Evolutionary conservation across 2,329 filamentous ascomycete species (phyloP).

Genomic region (Ascosphaera acerosa): DNA sequence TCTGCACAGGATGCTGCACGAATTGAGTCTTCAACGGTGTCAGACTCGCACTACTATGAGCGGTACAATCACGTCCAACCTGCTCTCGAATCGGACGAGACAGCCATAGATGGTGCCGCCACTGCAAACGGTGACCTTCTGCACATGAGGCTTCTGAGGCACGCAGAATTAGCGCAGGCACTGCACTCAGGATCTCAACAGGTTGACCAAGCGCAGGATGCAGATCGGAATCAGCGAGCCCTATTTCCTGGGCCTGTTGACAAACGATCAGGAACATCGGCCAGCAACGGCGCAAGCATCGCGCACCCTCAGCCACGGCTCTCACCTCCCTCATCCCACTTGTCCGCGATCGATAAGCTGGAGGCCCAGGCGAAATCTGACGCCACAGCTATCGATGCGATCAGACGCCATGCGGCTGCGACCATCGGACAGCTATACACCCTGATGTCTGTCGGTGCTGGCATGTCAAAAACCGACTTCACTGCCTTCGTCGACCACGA

Average conservation of each 20-base stretch:
- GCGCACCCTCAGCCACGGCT: slow-evolving; percentile 19
- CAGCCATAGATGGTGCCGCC: slow-evolving; percentile 29
- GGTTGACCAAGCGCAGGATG: neutral
- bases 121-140: slow-evolving; percentile 29
- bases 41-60: slow-evolving; percentile 34
- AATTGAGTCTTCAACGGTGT: slow-evolving; percentile 12
- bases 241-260: neutral
- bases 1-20: neutral
- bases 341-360: slow-evolving; percentile 26
- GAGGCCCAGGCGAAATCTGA: slow-evolving; percentile 27
- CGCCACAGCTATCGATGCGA: slow-evolving; percentile 31
- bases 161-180: slow-evolving; percentile 12
- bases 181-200: too few species aligned
- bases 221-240: neutral
- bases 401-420: slow-evolving; percentile 37
- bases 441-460: slow-evolving; percentile 30
- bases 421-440: slow-evolving; percentile 39
- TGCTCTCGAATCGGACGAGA: slow-evolving; percentile 36
- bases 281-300: neutral
- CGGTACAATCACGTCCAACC: slow-evolving; percentile 38
- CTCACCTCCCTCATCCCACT: slow-evolving; percentile 18
- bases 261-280: neutral
- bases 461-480: slow-evolving; percentile 34
- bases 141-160: slow-evolving; percentile 15
- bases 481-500: slow-evolving; percentile 32